Conservation (phyloP, 225 moss, liverwort and hornwort species). For the Bryum argenteum region DNA sequence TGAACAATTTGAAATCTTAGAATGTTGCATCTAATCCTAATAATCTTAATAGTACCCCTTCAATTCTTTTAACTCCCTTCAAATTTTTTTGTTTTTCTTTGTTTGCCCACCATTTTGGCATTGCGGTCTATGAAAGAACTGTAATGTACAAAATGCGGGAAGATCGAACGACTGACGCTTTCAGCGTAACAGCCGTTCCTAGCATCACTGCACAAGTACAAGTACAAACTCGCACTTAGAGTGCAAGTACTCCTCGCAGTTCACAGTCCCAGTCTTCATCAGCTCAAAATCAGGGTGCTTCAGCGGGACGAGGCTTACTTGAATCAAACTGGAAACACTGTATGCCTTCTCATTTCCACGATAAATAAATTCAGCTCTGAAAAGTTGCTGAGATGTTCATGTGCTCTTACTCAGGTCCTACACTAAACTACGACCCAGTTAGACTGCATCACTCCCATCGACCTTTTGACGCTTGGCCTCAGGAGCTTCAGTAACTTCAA, state of each 20-base stretch:
- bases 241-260: slow-evolving; percentile 11
- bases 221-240: slow-evolving; percentile 2
- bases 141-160: background rate
- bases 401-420: slow-evolving; percentile 19
- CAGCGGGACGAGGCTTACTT: background rate
- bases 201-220: background rate
- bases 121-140: background rate
- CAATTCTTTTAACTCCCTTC: too few species aligned
- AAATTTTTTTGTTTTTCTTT: too few species aligned
- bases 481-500: slow-evolving; percentile 29
- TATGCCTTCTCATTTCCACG: slow-evolving; percentile 26
- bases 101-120: too few species aligned
- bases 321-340: slow-evolving; percentile 20
- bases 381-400: slow-evolving; percentile 25
- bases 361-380: slow-evolving; percentile 30
- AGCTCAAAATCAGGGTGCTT: slow-evolving; percentile 10
- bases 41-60: too few species aligned
- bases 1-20: too few species aligned
- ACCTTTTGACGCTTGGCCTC: slow-evolving; percentile 58
- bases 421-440: slow-evolving; percentile 10
- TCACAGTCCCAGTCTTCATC: slow-evolving; percentile 20
- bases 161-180: background rate
- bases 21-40: too few species aligned
- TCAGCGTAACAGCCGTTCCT: background rate
- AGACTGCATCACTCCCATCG: slow-evolving; percentile 37